Conservation (phyloP, 2,329 filamentous ascomycete genomes). For the Nemania bipapillata region DNA sequence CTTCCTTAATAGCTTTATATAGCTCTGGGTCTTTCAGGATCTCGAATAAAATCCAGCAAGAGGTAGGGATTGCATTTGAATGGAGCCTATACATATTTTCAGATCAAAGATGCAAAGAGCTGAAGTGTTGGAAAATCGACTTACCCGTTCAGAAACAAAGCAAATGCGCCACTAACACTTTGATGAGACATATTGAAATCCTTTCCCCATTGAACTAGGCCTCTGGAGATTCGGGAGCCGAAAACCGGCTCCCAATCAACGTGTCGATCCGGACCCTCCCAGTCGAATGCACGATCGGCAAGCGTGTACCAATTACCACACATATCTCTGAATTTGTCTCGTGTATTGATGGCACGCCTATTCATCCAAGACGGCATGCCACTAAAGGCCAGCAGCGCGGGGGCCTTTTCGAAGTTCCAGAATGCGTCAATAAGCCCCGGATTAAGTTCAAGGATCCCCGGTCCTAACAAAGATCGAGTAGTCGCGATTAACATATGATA, state of each 20-base stretch:
- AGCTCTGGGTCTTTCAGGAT: not conserved
- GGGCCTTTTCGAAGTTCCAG: not conserved
- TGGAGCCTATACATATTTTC: too few relatives aligned
- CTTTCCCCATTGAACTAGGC: not conserved
- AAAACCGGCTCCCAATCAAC: constrained; percentile 2
- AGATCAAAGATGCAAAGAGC: too few relatives aligned
- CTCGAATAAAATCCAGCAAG: constrained; percentile 3
- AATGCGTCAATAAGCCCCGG: constrained; percentile 4
- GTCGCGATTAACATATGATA: too few relatives aligned
- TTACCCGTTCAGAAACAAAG: too few relatives aligned
- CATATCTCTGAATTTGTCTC: not conserved
- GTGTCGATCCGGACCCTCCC: not conserved
- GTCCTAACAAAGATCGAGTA: too few relatives aligned
- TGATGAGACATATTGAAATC: too few relatives aligned
- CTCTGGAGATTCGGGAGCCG: not conserved
- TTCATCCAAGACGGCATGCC: not conserved
- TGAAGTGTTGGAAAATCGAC: too few relatives aligned
- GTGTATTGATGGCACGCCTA: not conserved
- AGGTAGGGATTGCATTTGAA: constrained; percentile 2
- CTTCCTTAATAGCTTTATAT: too few relatives aligned
- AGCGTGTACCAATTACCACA: constrained; percentile 11
- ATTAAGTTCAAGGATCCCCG: too few relatives aligned
- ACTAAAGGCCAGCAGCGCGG: not conserved
- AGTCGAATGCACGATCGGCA: not conserved
- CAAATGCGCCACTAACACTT: too few relatives aligned